phyloP scores from a whole-genome alignment of 805 yeast species.

The Ogataea kodamae region DNA sequence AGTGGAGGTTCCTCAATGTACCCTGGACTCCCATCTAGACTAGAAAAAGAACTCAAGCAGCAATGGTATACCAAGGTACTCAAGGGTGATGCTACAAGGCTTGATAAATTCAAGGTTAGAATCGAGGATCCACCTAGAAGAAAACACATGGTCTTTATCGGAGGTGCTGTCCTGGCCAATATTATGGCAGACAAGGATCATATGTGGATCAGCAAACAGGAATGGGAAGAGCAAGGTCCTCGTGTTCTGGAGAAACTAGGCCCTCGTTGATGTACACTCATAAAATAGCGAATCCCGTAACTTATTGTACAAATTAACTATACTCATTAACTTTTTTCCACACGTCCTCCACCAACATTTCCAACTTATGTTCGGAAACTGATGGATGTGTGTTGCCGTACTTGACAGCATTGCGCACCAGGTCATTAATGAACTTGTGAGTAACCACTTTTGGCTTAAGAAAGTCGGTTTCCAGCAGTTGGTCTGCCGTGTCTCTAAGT shows the following conservation, averaged over 20 bases:
- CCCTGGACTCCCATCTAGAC: conserved; percentile 93
- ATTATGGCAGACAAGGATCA: conserved; percentile 98
- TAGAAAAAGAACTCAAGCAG: conserved; percentile 95
- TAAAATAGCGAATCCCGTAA: conserved; percentile 2
- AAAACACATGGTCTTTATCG: conserved; percentile 97
- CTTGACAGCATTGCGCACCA: conserved; percentile 72
- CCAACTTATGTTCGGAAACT: conserved; percentile 36
- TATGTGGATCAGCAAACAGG: conserved; percentile 95
- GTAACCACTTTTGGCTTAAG: conserved; percentile 73
- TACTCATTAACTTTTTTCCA: conserved; percentile 48
- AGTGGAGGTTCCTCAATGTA: conserved; percentile 99
- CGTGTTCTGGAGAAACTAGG: conserved; percentile 84
- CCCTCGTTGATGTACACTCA: conserved; percentile 51
- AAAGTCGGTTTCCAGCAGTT: conserved; percentile 60
- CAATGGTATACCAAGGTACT: conserved; percentile 89
- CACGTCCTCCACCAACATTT: conserved; percentile 51
- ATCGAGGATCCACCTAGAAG: conserved; percentile 99
- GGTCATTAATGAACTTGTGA: conserved; percentile 58
- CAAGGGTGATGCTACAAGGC: conserved; percentile 79
- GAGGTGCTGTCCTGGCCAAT: conserved; percentile 96
- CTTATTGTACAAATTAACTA: conserved; percentile 23
- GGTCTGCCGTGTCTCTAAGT: conserved; percentile 59
- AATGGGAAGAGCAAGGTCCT: conserved; percentile 97
- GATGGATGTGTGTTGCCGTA: conserved; percentile 53
- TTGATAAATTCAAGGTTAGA: conserved; percentile 89